Evolutionary conservation across 176 grass and related monocot genomes (phyloP), one percentile per base, ranked within the genome.

Genomic region (Oryza glumipatula): DNA sequence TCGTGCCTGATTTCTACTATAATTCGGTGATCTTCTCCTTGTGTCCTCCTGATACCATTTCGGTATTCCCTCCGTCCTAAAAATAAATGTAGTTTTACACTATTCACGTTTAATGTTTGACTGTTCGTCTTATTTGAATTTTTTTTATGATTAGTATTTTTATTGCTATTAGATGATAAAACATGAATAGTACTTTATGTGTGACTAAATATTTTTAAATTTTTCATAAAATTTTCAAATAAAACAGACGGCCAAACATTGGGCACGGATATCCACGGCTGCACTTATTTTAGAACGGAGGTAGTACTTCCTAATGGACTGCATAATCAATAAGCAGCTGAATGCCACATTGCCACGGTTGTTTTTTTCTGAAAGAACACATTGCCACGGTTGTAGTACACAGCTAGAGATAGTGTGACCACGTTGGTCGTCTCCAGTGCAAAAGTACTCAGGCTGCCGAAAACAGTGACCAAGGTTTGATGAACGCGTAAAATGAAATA

Each of bases 401-500:
- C 52, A 46, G 60, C 39, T 17, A 10, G 23, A 21, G 14, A 21
- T 32, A 3, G 9, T 33, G 22, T n/a, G 56, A 67, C 76, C 54
- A 43, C 21, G 35, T 64, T 80, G 65, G 65, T 39, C 64, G 44
- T 30, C 4, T 8, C 9, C 15, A 6, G 44, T 32, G 48, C 1
- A 26, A 7, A 30, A 52, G 44, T 11, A 28, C 15, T 38, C 52
- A 39, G 79, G 75, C 67, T 22, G 38, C 78, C 65, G 58, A 74
- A 74, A 78, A 74, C 60, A 60, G 47, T 22, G 24, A 67, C 47
- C 60, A 79, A 83, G 30, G 63, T 58, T 23, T 22, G 43, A 44
- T 44, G 8, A 10, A 44, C 43, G 9, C 43, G 39, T 7, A 41
- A 41, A 41, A 41, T 39, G 39, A 41, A 41, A 41, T 41, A 7